Evolutionary conservation across 768 basidiomycete species (phyloP).

Genomic region (Trametes villosa): DNA sequence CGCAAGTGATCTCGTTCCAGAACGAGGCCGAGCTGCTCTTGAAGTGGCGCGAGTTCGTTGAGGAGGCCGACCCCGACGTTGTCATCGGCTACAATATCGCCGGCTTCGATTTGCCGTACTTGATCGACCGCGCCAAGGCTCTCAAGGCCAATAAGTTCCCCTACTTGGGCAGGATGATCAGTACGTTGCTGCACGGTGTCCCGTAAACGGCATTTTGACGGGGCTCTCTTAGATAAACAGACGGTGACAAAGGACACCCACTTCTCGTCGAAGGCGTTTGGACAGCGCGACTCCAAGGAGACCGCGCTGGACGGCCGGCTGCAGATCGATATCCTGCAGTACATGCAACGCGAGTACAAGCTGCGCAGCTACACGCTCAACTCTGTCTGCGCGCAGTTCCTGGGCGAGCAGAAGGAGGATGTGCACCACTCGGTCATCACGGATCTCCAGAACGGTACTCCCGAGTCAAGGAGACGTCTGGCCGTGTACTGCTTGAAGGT

Average conservation of each 20-base stretch:
- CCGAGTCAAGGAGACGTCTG: conserved; percentile 88
- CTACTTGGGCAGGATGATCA: conserved; percentile 54
- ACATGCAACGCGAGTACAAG: conserved; percentile 99
- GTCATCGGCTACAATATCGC: conserved; percentile 96
- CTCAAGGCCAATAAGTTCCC: conserved; percentile 54
- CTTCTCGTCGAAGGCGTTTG: conserved; percentile 97
- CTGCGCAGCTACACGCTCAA: conserved; percentile 96
- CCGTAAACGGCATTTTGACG: background rate
- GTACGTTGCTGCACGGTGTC: conserved; percentile 45
- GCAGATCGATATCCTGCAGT: conserved; percentile 94
- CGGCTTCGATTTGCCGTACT: conserved; percentile 95
- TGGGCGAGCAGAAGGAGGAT: conserved; percentile 99
- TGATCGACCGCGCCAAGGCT: conserved; percentile 89
- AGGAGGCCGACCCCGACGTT: conserved; percentile 91
- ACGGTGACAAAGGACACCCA: conserved; percentile 91
- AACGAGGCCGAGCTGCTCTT: conserved; percentile 76
- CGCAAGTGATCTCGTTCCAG: conserved; percentile 86
- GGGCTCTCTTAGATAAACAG: conserved; percentile 56
- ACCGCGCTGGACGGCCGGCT: conserved; percentile 89
- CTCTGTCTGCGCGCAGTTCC: conserved; percentile 95
- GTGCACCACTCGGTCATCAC: conserved; percentile 99
- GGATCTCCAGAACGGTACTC: conserved; percentile 94
- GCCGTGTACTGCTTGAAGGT: conserved; percentile 99
- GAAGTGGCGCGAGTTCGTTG: conserved; percentile 89
- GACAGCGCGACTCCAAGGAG: conserved; percentile 95